Percentiles rank a stretch among this genome's conserved stretches.
Evolutionary conservation across 202 grass and related monocot species (phyloP).

Genomic region (Saccharum hybrid): DNA sequence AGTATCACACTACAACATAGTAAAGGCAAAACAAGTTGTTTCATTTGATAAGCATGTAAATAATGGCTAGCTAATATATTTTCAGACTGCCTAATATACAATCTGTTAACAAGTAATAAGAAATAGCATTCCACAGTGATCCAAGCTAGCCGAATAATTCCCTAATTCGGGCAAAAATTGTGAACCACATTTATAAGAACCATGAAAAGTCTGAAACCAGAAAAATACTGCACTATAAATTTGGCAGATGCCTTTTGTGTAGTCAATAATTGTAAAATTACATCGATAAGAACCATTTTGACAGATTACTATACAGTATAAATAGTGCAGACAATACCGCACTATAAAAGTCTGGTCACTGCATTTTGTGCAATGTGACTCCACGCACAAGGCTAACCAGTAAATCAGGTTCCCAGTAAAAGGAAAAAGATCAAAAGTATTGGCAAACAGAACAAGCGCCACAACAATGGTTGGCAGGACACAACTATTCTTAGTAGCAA

Average conservation of each 20-base stretch:
- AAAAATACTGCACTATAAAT: not conserved
- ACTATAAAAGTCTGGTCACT: not conserved
- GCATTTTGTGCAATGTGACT: not conserved
- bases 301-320: not conserved
- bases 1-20: not conserved
- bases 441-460: not conserved
- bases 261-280: not conserved
- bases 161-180: not conserved
- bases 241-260: not conserved
- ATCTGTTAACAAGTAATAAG: not conserved
- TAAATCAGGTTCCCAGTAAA: not conserved
- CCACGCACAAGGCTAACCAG: not conserved
- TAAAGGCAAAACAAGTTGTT: not conserved
- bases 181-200: not conserved
- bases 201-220: not conserved
- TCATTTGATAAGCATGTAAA: not conserved
- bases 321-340: not conserved
- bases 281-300: not conserved
- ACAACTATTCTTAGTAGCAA: not conserved
- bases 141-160: not conserved
- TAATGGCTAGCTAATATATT: not conserved
- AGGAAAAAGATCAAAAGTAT: not conserved
- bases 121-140: slow-evolving; percentile 9
- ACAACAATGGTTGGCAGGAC: not conserved
- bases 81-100: not conserved